Base-by-base conservation (phyloP, 768 basidiomycete species). In the Serendipita vermifera region DNA sequence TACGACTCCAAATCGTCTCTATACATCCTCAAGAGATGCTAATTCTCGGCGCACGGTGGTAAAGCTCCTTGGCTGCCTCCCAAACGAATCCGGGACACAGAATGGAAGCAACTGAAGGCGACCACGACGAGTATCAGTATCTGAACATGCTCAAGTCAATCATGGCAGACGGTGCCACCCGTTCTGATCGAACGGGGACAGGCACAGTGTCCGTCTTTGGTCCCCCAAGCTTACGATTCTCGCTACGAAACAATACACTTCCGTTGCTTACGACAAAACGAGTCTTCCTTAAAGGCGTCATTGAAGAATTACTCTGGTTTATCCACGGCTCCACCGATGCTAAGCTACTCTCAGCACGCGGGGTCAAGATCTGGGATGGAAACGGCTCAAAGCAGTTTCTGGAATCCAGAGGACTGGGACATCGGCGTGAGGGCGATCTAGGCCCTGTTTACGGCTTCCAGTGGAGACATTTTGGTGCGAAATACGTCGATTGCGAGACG, bases 391-490 rank as follows among this genome's bases (percentile, higher is more conserved):
- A 83, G 59, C 85, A 80, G 61, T 98, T 94, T 64, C 70, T 98
- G 27, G 87, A 91, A 64, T 76, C 77, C 57, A 74, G 88, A 17
- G 94, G 96, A 2, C 68, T 98, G n/a, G 77, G 76, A 0, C 83
- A 93, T 65, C 74, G 91, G 29, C 72, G 86, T 4, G 86, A 89
- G 66, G 94, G 94, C 3, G 96, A 99, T 66, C 70, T 99, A 3
- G 96, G 96, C 0, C 94, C 94, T 0, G 90, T 99, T 0, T 99
- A 99, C 66, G 93, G 93, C 0, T 96, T 96, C 65, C 91, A 93
- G 63, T 97, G 92, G 92, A 75, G 92, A 56, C 89, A 93, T 68
- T 96, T 93, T 69, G 93, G 92, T 1, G 90, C 91, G 3, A 70
- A 78, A 58, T 94, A 94, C 61, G 70, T 67, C 1, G 80, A 85